These are phyloP conservation scores for Scalesia atractyloides DNA, from an alignment of 129 eudicot genomes.

Conservation along the genomic window DNA sequence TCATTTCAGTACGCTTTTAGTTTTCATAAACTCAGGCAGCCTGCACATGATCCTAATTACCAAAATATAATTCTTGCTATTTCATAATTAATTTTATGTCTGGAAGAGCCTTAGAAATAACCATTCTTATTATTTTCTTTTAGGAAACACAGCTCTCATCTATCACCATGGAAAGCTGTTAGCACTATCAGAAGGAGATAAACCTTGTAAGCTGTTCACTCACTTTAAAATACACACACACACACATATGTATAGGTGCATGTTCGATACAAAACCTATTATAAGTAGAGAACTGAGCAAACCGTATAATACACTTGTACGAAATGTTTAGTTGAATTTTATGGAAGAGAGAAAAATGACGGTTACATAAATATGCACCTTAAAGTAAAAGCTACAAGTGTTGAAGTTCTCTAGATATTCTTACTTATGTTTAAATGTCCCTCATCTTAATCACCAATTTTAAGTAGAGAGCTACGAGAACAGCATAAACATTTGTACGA, in stretches of 20 bases:
- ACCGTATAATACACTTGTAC: too few relatives aligned
- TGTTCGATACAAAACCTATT: too few relatives aligned
- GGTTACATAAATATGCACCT: too few relatives aligned
- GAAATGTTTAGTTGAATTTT: too few relatives aligned
- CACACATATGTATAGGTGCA: background rate
- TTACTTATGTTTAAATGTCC: too few relatives aligned
- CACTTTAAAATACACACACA: background rate
- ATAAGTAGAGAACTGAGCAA: too few relatives aligned
- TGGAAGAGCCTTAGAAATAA: conserved; percentile 10
- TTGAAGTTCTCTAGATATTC: too few relatives aligned
- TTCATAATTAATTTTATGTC: conserved; percentile 11
- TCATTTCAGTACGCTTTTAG: background rate
- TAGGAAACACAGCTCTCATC: conserved; percentile 92
- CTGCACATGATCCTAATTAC: background rate
- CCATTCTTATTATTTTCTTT: conserved; percentile 17
- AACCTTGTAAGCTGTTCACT: conserved; percentile 70
- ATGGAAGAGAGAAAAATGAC: too few relatives aligned
- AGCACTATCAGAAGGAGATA: conserved; percentile 92
- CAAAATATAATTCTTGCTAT: conserved; percentile 12
- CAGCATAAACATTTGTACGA: too few relatives aligned
- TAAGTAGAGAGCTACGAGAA: too few relatives aligned
- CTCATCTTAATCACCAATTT: too few relatives aligned
- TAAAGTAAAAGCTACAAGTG: too few relatives aligned
- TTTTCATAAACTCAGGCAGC: conserved; percentile 17
- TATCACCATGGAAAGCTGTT: conserved; percentile 95